These are phyloP conservation scores for Hanseniaspora vineae DNA, from an alignment of 805 yeast genomes.

Conservation along the genomic window DNA sequence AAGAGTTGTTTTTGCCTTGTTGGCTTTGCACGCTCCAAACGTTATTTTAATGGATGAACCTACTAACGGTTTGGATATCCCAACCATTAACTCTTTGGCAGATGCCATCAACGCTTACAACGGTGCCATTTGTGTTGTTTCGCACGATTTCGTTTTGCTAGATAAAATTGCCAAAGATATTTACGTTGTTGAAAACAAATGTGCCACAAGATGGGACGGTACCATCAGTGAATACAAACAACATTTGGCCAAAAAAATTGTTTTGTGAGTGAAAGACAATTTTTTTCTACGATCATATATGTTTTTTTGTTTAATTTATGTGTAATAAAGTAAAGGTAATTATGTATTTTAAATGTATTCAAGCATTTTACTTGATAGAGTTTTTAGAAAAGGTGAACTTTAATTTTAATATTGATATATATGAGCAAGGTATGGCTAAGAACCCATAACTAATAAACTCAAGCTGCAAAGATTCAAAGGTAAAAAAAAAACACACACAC, in stretches of 20 bases:
- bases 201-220: constrained; percentile 96
- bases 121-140: constrained; percentile 98
- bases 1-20: constrained; percentile 91
- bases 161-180: constrained; percentile 97
- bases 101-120: constrained; percentile 88
- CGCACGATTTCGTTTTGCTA: constrained; percentile 96
- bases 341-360: no score
- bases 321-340: not conserved
- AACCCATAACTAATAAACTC: no score
- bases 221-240: constrained; percentile 83
- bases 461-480: no score
- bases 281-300: not conserved
- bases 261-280: constrained; percentile 28
- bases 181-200: constrained; percentile 88
- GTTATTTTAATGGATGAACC: constrained; percentile 95
- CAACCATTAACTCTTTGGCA: constrained; percentile 95
- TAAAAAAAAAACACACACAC: no score
- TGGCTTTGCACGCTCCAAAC: constrained; percentile 92
- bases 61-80: constrained; percentile 97
- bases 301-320: not conserved
- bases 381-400: no score
- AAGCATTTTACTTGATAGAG: no score
- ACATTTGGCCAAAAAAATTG: constrained; percentile 84
- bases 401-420: no score
- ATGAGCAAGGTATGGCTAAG: no score